These are phyloP conservation scores for Hirsutella thompsonii DNA, from an alignment of 2,329 filamentous ascomycete species.

Conservation along the genomic window DNA sequence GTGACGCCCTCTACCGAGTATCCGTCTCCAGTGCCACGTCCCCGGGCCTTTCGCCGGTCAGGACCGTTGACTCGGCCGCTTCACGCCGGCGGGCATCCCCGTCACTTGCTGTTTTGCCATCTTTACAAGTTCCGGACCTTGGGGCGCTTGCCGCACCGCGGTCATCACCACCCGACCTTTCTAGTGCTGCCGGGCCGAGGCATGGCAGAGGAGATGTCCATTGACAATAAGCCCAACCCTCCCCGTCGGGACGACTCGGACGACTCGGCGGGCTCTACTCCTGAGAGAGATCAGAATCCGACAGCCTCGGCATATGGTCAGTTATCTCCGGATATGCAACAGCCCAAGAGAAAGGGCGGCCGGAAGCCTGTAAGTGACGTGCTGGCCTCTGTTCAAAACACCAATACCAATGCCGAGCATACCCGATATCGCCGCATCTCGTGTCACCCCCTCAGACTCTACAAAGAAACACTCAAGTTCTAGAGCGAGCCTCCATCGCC, in stretches of 20 bases:
- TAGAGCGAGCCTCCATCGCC: no score
- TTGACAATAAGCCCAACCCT: conserved; percentile 33
- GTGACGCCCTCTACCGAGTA: no score
- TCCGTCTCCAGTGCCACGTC: neutral
- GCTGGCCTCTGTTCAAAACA: neutral
- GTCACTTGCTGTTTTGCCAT: conserved; percentile 18
- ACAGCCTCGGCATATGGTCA: conserved; percentile 19
- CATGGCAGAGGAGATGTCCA: conserved; percentile 57
- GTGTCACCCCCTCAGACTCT: no score
- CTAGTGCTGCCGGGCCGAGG: conserved; percentile 27
- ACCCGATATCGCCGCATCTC: no score
- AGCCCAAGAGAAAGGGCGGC: conserved; percentile 92
- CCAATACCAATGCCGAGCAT: no score
- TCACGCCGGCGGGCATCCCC: conserved; percentile 18
- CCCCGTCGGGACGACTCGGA: conserved; percentile 41
- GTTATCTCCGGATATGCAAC: conserved; percentile 38
- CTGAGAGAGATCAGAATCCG: conserved; percentile 37
- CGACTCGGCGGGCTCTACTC: conserved; percentile 47
- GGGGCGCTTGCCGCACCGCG: conserved; percentile 24
- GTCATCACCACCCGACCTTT: conserved; percentile 17
- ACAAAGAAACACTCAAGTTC: no score
- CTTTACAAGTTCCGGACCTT: conserved; percentile 8
- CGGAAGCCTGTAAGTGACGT: conserved; percentile 76
- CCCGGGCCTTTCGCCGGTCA: neutral
- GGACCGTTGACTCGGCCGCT: conserved; percentile 7